phyloP scores from a whole-genome alignment of 257 asterid species.

The Rauvolfia tetraphylla region DNA sequence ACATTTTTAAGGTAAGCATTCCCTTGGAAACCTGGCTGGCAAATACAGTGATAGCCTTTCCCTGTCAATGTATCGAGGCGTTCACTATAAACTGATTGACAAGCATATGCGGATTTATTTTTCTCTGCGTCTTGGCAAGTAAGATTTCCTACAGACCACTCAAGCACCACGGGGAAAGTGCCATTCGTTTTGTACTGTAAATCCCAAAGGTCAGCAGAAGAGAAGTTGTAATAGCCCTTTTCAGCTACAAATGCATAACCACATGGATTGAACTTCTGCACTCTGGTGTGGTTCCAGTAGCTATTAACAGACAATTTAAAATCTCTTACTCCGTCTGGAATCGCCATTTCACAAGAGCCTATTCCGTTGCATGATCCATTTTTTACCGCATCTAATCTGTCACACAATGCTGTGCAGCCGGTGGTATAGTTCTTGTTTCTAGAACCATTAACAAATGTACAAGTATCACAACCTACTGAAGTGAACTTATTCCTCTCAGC shows the following conservation, averaged over 20 bases:
- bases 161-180: conserved; percentile 14
- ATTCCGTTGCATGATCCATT: conserved; percentile 26
- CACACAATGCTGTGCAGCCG: conserved; percentile 27
- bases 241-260: no score
- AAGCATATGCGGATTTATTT: conserved; percentile 20
- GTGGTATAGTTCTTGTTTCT: conserved; percentile 2
- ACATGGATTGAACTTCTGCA: conserved; percentile 13
- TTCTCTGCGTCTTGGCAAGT: conserved; percentile 20
- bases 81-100: conserved; percentile 22
- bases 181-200: no score
- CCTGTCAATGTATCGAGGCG: conserved; percentile 16
- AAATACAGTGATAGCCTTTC: conserved; percentile 25
- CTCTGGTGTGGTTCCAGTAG: conserved; percentile 17
- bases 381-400: conserved; percentile 2
- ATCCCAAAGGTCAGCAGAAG: no score
- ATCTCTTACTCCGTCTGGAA: conserved; percentile 20
- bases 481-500: conserved; percentile 24
- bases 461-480: conserved; percentile 29
- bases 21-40: conserved; percentile 29
- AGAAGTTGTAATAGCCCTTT: no score
- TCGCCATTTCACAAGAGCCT: conserved; percentile 35
- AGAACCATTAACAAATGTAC: conserved; percentile 12
- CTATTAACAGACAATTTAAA: conserved; percentile 11
- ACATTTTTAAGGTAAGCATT: conserved; percentile 33
- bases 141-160: conserved; percentile 29